phyloP scores from a whole-genome alignment of 345 rosid species.

The Rhizophora mangle region DNA sequence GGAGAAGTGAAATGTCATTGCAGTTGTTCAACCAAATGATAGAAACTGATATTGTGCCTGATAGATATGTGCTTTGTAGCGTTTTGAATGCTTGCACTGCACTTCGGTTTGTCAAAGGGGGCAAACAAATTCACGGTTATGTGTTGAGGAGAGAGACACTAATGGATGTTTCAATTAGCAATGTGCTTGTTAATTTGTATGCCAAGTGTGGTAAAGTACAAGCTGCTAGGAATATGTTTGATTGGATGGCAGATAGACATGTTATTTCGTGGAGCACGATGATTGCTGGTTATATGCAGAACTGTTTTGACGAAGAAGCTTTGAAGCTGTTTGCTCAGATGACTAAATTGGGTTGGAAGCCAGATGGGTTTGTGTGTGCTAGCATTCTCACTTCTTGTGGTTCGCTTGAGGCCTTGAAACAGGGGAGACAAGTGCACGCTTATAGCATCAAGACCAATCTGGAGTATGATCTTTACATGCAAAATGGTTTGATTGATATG shows the following conservation, averaged over 20 bases:
- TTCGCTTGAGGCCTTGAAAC: slow-evolving; percentile 43
- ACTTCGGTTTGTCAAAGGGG: slow-evolving; percentile 49
- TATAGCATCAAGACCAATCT: slow-evolving; percentile 54
- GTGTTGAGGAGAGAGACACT: slow-evolving; percentile 51
- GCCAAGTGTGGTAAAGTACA: slow-evolving; percentile 51
- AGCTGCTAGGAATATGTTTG: slow-evolving; percentile 45
- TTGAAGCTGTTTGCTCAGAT: slow-evolving; percentile 46
- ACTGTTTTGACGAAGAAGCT: slow-evolving; percentile 53
- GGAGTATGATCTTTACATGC: slow-evolving; percentile 50
- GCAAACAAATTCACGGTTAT: slow-evolving; percentile 70
- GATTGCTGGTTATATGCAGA: slow-evolving; percentile 70
- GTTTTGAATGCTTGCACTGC: slow-evolving; percentile 57
- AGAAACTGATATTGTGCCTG: slow-evolving; percentile 36
- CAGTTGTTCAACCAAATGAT: slow-evolving; percentile 43
- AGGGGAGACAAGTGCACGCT: slow-evolving; percentile 68
- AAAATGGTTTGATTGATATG: slow-evolving; percentile 69
- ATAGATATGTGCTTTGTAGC: slow-evolving; percentile 57
- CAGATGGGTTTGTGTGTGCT: slow-evolving; percentile 66
- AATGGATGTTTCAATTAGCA: slow-evolving; percentile 58
- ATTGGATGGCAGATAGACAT: slow-evolving; percentile 46
- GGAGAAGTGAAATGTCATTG: slow-evolving; percentile 51
- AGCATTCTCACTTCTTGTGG: slow-evolving; percentile 72
- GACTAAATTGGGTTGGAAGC: slow-evolving; percentile 41
- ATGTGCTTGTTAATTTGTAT: slow-evolving; percentile 65
- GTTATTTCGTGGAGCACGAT: slow-evolving; percentile 71